These are phyloP conservation scores for Aristolochia contorta DNA, from an alignment of 164 flowering plant species.

Conservation along the genomic window DNA sequence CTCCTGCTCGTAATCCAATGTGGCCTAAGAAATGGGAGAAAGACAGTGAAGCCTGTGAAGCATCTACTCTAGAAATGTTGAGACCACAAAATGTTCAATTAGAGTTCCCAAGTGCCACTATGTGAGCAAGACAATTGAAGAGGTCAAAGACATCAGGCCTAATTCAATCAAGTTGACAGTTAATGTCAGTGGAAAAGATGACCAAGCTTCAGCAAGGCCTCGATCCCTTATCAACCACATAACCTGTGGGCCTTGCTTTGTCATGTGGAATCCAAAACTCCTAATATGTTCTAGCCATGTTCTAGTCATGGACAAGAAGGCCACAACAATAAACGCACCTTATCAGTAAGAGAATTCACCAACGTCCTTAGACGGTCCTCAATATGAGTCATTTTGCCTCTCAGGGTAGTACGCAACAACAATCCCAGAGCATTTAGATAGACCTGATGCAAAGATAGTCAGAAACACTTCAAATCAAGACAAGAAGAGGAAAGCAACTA, in stretches of 20 bases:
- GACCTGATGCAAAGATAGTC: constrained; percentile 37
- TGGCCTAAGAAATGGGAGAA: constrained; percentile 60
- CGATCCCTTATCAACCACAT: constrained; percentile 25
- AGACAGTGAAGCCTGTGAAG: constrained; percentile 42
- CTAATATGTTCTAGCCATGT: not conserved
- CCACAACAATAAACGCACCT: constrained; percentile 34
- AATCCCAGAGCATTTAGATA: constrained; percentile 74
- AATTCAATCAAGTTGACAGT: constrained; percentile 32
- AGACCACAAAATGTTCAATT: constrained; percentile 28
- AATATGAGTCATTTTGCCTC: constrained; percentile 36
- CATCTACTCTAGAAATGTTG: constrained; percentile 40
- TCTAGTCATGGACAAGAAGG: not conserved
- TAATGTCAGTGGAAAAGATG: constrained; percentile 29
- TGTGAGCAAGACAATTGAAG: constrained; percentile 24
- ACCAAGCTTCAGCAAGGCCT: constrained; percentile 8
- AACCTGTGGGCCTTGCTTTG: constrained; percentile 60
- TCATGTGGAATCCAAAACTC: too few species aligned
- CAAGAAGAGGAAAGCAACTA: not conserved
- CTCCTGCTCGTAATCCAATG: constrained; percentile 36
- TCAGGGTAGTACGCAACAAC: constrained; percentile 51
- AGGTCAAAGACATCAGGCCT: constrained; percentile 20
- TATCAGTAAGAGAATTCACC: constrained; percentile 33
- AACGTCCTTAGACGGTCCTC: constrained; percentile 53
- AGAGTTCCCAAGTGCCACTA: constrained; percentile 30
- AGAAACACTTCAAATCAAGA: not conserved